phyloP scores from a whole-genome alignment of 2,329 filamentous ascomycete genomes.

The Penicillium italicum region DNA sequence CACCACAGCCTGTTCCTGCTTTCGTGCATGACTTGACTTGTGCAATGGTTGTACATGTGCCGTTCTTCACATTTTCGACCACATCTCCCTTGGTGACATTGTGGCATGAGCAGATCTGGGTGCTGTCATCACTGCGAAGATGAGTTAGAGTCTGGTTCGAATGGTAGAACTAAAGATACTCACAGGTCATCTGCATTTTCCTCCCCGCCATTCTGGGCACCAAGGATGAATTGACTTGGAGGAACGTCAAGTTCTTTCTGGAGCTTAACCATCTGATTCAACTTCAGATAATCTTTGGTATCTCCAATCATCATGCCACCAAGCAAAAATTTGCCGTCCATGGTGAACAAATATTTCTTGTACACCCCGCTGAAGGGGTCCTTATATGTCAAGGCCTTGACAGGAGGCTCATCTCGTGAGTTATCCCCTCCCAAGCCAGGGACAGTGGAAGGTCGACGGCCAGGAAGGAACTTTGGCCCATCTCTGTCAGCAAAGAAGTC shows the following conservation, averaged over 20 bases:
- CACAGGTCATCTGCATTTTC: slow-evolving; percentile 70
- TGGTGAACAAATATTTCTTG: slow-evolving; percentile 89
- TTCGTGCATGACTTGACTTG: slow-evolving; percentile 89
- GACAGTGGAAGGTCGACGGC: slow-evolving; percentile 42
- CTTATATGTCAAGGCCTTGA: slow-evolving; percentile 82
- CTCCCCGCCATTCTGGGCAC: slow-evolving; percentile 68
- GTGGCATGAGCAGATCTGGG: slow-evolving; percentile 89
- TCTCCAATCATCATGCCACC: slow-evolving; percentile 99
- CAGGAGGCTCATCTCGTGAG: slow-evolving; percentile 49
- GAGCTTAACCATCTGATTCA: slow-evolving; percentile 81
- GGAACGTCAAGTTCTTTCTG: slow-evolving; percentile 75
- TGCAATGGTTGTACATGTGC: slow-evolving; percentile 73
- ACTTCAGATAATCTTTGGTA: slow-evolving; percentile 82
- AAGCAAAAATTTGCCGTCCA: slow-evolving; percentile 83
- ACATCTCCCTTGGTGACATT: slow-evolving; percentile 86
- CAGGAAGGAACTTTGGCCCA: slow-evolving; percentile 71
- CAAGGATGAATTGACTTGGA: slow-evolving; percentile 79
- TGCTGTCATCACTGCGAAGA: slow-evolving; percentile 62
- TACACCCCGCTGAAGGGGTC: slow-evolving; percentile 86
- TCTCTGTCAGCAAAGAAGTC: slow-evolving; percentile 90
- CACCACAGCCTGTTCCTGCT: slow-evolving; percentile 84
- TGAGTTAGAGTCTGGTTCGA: slow-evolving; percentile 13
- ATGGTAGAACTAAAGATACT: slow-evolving; percentile 21
- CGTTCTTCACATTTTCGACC: slow-evolving; percentile 67
- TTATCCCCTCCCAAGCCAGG: slow-evolving; percentile 47